Evolutionary conservation across 495 filamentous ascomycete genomes (phyloP), one percentile per base, ranked within the genome.

Genomic region (Neurospora tetraspora): DNA sequence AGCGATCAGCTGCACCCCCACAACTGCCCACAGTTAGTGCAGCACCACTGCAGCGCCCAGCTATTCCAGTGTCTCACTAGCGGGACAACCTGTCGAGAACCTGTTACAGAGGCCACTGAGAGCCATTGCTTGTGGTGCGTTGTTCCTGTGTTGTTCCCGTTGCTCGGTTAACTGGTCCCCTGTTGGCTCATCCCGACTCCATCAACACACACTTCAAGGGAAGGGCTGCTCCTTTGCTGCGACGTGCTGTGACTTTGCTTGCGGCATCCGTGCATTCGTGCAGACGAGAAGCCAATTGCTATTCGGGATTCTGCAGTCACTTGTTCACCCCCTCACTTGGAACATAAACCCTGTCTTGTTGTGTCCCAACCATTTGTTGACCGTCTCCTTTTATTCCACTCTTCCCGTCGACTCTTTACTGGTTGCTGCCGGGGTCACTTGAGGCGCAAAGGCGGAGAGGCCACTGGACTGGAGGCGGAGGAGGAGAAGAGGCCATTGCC

Each of bases 171-270:
- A 53, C 47, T 70, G 61, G 7, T 23, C n/a, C n/a, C 47, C 31
- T 70, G 23, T 39, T 73, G 43, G 42, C 71, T n/a, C 36, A 59
- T 42, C 42, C 61, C 70, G 69, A 69, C 61, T 74, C 65, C 37
- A 23, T 61, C 69, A 71, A 72, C 31, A 36, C 34, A 70, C 39
- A 59, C 43, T 10, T 10, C 43, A 9, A 27, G 27, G 27, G 27
- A 27, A 27, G 27, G 27, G 42, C 40, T 43, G 40, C 36, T 37
- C 36, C 36, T 37, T 37, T 38, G 37, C 39, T 40, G 42, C 42
- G 18, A n/a, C 42, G 42, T 43, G 42, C 45, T 53, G 45, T 11
- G 7, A 43, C 42, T 53, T 23, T 53, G n/a, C 45, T 20, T 53
- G 53, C 53, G 11, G 23, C 53, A 59, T 31, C 53, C 23, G 20